These are phyloP conservation scores for Picea sitchensis DNA, from an alignment of 75 land plant genomes.

Conservation along the genomic window DNA sequence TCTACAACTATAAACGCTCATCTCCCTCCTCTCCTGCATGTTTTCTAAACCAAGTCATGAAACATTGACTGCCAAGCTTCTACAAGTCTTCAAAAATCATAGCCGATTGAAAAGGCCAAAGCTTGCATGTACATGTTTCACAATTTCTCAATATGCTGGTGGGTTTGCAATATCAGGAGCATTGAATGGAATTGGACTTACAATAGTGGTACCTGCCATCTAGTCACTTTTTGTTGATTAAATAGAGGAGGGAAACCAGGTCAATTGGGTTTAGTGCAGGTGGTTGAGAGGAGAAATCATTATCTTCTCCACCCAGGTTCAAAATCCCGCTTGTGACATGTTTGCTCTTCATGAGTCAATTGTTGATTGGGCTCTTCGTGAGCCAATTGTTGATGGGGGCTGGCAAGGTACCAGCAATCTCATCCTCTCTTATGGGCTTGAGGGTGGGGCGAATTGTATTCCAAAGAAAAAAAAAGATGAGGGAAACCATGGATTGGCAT, in stretches of 20 bases:
- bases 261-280: no score
- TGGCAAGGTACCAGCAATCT: no score
- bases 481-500: neutral
- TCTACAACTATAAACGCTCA: no score
- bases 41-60: no score
- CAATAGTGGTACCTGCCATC: conserved; percentile 69
- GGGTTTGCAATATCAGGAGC: conserved; percentile 69
- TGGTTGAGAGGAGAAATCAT: conserved; percentile 34
- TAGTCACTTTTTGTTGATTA: conserved; percentile 69
- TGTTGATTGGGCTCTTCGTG: no score
- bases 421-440: no score
- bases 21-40: no score
- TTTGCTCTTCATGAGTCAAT: neutral
- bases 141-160: neutral
- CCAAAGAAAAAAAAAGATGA: neutral
- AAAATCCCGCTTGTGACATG: neutral
- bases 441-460: neutral
- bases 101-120: neutral
- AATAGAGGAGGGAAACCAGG: conserved; percentile 23
- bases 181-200: conserved; percentile 76
- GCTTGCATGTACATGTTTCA: neutral
- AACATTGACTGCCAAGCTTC: no score
- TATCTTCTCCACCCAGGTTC: conserved; percentile 39
- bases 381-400: no score
- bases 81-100: no score